These are phyloP conservation scores for Trypanosoma brucei DNA, from an alignment of 208 protist species.

Conservation along the genomic window DNA sequence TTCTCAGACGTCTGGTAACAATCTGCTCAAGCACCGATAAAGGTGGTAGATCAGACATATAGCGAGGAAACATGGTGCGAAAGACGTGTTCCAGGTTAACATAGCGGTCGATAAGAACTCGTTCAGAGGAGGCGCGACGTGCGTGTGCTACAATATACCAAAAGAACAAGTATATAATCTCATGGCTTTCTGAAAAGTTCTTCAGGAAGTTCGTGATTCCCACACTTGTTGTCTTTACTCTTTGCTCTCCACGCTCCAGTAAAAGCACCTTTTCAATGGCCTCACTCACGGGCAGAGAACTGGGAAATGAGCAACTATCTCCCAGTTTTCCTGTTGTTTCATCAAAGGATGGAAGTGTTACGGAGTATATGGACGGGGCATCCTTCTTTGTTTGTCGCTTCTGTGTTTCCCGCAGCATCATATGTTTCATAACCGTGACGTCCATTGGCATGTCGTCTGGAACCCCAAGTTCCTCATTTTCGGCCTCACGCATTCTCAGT, in stretches of 20 bases:
- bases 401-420: constrained; percentile 5
- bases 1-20: constrained; percentile 8
- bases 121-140: constrained; percentile 37
- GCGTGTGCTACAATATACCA: constrained; percentile 59
- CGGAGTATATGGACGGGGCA: constrained; percentile 38
- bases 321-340: constrained; percentile 12
- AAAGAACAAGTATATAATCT: constrained; percentile 52
- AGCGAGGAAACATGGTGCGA: constrained; percentile 41
- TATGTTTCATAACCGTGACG: constrained; percentile 2
- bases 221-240: constrained; percentile 35
- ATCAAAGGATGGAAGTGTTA: constrained; percentile 25
- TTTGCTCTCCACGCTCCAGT: constrained; percentile 36
- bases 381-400: constrained; percentile 28
- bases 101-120: constrained; percentile 47
- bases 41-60: constrained; percentile 19
- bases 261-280: constrained; percentile 36
- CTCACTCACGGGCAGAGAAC: constrained; percentile 19
- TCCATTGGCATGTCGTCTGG: constrained; percentile 1
- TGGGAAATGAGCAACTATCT: constrained; percentile 11
- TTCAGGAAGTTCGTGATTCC: constrained; percentile 48
- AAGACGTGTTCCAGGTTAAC: constrained; percentile 31
- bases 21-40: constrained; percentile 19
- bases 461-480: neutral
- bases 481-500: neutral
- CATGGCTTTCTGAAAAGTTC: constrained; percentile 26